Conservation (phyloP, 495 filamentous ascomycete species). For the Penicillium antarcticum region DNA sequence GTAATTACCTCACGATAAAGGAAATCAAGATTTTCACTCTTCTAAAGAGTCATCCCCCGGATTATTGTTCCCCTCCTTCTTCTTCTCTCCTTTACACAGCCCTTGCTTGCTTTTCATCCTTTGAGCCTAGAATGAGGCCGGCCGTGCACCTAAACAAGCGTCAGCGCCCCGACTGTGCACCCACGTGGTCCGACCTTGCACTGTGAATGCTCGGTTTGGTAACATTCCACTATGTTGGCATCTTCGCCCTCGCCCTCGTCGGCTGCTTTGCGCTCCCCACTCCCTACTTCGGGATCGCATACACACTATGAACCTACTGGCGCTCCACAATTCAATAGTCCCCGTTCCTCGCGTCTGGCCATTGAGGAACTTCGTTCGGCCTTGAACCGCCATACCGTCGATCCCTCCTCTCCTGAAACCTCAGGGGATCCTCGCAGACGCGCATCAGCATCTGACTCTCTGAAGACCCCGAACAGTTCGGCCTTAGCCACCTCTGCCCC, state of each 20-base stretch:
- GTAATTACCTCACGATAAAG: slow-evolving; percentile 5
- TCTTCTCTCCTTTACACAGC: slow-evolving; percentile 1
- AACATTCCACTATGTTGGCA: slow-evolving; percentile 43
- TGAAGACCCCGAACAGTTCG: slow-evolving; percentile 14
- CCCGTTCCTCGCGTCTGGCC: slow-evolving; percentile 39
- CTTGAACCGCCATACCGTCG: slow-evolving; percentile 43
- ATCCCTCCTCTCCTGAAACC: slow-evolving; percentile 35
- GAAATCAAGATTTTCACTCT: slow-evolving; percentile 9
- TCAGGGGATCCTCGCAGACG: slow-evolving; percentile 37
- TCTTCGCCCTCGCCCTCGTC: slow-evolving; percentile 47
- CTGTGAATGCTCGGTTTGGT: slow-evolving; percentile 17
- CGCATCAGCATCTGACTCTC: slow-evolving; percentile 36
- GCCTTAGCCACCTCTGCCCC: slow-evolving; percentile 21
- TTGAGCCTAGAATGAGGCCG: slow-evolving; percentile 25
- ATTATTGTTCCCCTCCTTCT: background rate
- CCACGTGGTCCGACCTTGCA: slow-evolving; percentile 42
- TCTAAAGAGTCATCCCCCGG: background rate
- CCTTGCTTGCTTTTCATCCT: background rate
- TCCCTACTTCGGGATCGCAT: slow-evolving; percentile 23
- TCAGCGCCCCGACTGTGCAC: slow-evolving; percentile 40
- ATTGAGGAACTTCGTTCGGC: slow-evolving; percentile 49
- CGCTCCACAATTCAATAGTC: slow-evolving; percentile 35
- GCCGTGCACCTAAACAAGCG: slow-evolving; percentile 28
- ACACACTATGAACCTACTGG: slow-evolving; percentile 34
- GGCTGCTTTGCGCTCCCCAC: slow-evolving; percentile 33